Conservation (phyloP, 1,139 yeast genomes). For the Pichia sp. region DNA sequence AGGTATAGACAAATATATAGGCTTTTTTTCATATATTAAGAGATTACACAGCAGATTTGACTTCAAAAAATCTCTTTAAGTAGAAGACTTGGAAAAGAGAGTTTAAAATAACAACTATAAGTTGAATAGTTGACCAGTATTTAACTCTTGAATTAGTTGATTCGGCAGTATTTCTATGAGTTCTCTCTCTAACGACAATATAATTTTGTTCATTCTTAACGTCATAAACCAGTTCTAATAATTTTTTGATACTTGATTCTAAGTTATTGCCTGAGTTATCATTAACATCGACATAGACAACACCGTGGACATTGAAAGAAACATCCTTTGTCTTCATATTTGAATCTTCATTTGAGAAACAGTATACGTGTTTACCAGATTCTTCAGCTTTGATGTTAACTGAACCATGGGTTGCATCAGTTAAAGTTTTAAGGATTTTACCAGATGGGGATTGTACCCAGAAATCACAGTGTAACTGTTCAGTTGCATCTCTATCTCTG, state of each 20-base stretch:
- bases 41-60: slow-evolving; percentile 72
- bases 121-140: slow-evolving; percentile 95
- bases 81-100: slow-evolving; percentile 91
- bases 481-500: slow-evolving; percentile 71
- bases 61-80: slow-evolving; percentile 92
- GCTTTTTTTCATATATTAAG: background rate
- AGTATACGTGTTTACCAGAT: slow-evolving; percentile 76
- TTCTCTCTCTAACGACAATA: slow-evolving; percentile 91
- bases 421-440: slow-evolving; percentile 42
- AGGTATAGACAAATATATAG: background rate
- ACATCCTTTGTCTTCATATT: slow-evolving; percentile 78
- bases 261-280: slow-evolving; percentile 77
- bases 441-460: slow-evolving; percentile 57
- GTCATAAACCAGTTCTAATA: slow-evolving; percentile 72
- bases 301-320: slow-evolving; percentile 92
- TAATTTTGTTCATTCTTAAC: slow-evolving; percentile 90
- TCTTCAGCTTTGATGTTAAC: slow-evolving; percentile 56
- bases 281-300: slow-evolving; percentile 77
- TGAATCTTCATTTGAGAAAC: slow-evolving; percentile 83
- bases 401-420: slow-evolving; percentile 75
- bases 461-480: slow-evolving; percentile 75
- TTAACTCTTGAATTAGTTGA: slow-evolving; percentile 94
- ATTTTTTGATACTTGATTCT: slow-evolving; percentile 75
- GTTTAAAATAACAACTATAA: slow-evolving; percentile 76
- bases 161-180: slow-evolving; percentile 98